A percentile compares a stretch with the other conserved stretches of the same genome.
These are phyloP conservation scores for Blastosporella zonata DNA, from an alignment of 1,284 basidiomycete genomes.

Conservation along the genomic window DNA sequence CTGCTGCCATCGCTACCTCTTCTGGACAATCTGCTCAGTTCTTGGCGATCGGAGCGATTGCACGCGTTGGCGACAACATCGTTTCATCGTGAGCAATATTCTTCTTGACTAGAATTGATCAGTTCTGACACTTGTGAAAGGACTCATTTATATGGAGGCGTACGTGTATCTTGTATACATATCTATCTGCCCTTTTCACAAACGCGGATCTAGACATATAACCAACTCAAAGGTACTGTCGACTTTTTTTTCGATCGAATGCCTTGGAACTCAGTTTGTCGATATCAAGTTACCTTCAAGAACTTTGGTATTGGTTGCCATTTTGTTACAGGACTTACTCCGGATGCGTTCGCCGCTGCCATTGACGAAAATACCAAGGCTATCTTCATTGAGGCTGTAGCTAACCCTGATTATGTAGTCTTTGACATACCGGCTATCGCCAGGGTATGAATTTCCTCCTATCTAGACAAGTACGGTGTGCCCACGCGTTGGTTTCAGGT, in stretches of 20 bases:
- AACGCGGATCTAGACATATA: conserved; percentile 58
- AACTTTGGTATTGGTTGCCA: conserved; percentile 78
- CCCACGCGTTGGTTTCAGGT: conserved; percentile 29
- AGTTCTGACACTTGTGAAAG: not conserved
- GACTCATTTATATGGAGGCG: conserved; percentile 66
- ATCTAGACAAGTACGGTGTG: not conserved
- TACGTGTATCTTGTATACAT: conserved; percentile 30
- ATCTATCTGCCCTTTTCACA: conserved; percentile 19
- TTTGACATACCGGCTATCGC: conserved; percentile 72
- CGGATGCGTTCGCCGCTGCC: conserved; percentile 67
- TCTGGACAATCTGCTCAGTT: conserved; percentile 83
- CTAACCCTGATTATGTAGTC: conserved; percentile 82
- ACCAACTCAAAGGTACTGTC: conserved; percentile 77
- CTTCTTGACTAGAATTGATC: conserved; percentile 25
- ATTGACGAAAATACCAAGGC: conserved; percentile 80
- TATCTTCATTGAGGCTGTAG: conserved; percentile 81
- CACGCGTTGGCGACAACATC: conserved; percentile 72
- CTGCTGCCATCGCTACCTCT: conserved; percentile 71
- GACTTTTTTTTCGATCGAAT: not conserved
- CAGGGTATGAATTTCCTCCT: conserved; percentile 41
- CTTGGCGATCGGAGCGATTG: conserved; percentile 65
- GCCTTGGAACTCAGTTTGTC: not conserved
- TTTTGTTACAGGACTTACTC: conserved; percentile 64
- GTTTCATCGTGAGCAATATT: conserved; percentile 54
- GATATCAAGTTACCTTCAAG: conserved; percentile 64